Conservation (phyloP, 192 early-diverging fungal genomes). For the Coemansia sp. region DNA sequence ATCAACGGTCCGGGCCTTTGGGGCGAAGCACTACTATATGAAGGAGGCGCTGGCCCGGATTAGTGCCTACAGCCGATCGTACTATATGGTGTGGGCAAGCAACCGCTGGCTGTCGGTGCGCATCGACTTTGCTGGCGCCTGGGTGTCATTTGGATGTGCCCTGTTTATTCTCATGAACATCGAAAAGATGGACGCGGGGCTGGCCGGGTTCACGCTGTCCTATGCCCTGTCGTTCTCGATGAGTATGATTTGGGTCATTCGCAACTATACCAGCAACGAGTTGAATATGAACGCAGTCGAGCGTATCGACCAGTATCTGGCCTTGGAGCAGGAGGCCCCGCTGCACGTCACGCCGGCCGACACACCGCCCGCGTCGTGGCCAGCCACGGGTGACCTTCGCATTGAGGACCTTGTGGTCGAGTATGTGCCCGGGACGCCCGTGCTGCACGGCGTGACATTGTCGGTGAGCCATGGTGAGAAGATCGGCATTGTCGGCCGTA, state of each 20-base stretch:
- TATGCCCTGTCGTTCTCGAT: constrained; percentile 84
- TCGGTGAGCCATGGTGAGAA: constrained; percentile 64
- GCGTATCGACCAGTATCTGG: constrained; percentile 77
- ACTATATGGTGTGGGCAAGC: constrained; percentile 78
- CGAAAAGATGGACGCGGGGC: constrained; percentile 68
- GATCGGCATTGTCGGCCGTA: constrained; percentile 88
- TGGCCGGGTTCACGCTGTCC: constrained; percentile 80
- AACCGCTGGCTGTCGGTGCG: constrained; percentile 90
- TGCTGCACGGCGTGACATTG: constrained; percentile 74
- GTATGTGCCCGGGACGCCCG: constrained; percentile 73
- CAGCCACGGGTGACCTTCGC: constrained; percentile 60
- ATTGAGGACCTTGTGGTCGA: constrained; percentile 63
- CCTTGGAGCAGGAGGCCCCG: constrained; percentile 71
- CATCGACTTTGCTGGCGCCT: constrained; percentile 69
- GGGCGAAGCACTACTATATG: constrained; percentile 68
- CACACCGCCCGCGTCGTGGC: constrained; percentile 60
- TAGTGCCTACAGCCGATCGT: constrained; percentile 80
- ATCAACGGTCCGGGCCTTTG: constrained; percentile 81
- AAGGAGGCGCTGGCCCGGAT: constrained; percentile 56
- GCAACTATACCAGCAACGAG: constrained; percentile 77
- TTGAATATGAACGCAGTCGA: constrained; percentile 86
- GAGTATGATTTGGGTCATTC: constrained; percentile 75
- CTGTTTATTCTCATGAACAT: constrained; percentile 56
- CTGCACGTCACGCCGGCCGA: constrained; percentile 19
- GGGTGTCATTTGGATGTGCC: constrained; percentile 69